A percentile compares a stretch with the other conserved stretches of the same genome.
Evolutionary conservation across 345 rosid species (phyloP).

Genomic region (Populus alba): DNA sequence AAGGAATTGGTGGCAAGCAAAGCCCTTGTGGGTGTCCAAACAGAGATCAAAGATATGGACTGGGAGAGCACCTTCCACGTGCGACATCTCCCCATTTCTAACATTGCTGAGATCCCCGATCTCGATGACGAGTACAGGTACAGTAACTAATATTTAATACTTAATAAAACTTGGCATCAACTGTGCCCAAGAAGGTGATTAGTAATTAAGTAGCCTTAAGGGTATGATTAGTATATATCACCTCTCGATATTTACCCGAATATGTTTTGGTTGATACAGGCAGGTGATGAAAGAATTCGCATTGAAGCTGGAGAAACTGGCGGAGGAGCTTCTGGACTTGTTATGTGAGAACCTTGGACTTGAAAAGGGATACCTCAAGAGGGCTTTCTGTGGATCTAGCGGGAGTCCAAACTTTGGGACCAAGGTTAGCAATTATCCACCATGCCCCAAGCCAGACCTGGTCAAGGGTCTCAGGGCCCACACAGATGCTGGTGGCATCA

Average conservation of each 20-base stretch:
- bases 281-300: conserved; percentile 74
- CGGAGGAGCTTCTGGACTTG: conserved; percentile 74
- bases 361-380: conserved; percentile 73
- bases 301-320: conserved; percentile 60
- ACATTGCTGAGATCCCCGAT: conserved; percentile 65
- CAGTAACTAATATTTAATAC: background rate
- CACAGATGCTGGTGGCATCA: conserved; percentile 99
- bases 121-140: conserved; percentile 76
- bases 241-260: background rate
- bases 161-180: too few relatives aligned
- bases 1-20: conserved; percentile 62
- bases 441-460: conserved; percentile 87
- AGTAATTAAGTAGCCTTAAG: too few relatives aligned
- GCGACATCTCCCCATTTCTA: conserved; percentile 70
- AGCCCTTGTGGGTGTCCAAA: conserved; percentile 52
- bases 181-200: background rate
- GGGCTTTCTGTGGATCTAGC: conserved; percentile 55
- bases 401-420: conserved; percentile 77
- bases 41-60: conserved; percentile 45
- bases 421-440: conserved; percentile 93
- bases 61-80: conserved; percentile 88
- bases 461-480: conserved; percentile 93
- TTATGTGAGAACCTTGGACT: conserved; percentile 83
- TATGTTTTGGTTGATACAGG: conserved; percentile 32
- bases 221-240: background rate